Evolutionary conservation across 331 rosid genomes (phyloP), one percentile per base, ranked within the genome.

Genomic region (Spiraea crenata): DNA sequence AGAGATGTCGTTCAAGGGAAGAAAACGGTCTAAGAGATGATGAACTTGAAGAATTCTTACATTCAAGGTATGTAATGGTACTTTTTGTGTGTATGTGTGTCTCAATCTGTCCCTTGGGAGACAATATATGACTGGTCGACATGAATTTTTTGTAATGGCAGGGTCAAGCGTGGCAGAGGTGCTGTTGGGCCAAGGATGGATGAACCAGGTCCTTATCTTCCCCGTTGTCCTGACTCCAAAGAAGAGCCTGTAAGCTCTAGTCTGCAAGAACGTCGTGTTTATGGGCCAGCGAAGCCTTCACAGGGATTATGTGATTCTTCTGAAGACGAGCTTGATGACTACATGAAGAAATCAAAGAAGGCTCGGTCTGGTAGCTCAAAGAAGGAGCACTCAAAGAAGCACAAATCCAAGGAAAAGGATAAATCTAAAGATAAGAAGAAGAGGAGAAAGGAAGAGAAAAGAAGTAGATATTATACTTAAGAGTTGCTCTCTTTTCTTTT

Each of bases 121-220:
- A 64, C 31, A 45, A 20, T 46, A 31, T 71, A 31, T 9, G 40
- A 25, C 48, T 46, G 12, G 39, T 31, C 73, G 48, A 62, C 16
- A 0, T 11, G 34, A 39, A 20, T 25, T 34, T 49, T 61, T 17
- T 54, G 49, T 17, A 35, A 70, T 71, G 61, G 59, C 88, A 93
- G 97, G 89, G 84, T 63, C 71, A 91, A 91, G 85, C 92, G 95
- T 61, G 97, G 99, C 65, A 84, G 99, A 85, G 99, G 99, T 41
- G 85, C 89, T 62, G 76, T 93, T 79, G 99, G 99, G 59, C 82
- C 99, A 7, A 89, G 99, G 82, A 93, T 87, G 97, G 99, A 93
- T 51, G 99, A 91, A 77, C 87, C 90, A 1, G 96, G 99, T 14
- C 96, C 97, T 12, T 93, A 89, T 83, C 95, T 89, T 71, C 89